Evolutionary conservation across 306 rosid species (phyloP), one percentile per base, ranked within the genome.

Genomic region (Trifolium subterraneum): DNA sequence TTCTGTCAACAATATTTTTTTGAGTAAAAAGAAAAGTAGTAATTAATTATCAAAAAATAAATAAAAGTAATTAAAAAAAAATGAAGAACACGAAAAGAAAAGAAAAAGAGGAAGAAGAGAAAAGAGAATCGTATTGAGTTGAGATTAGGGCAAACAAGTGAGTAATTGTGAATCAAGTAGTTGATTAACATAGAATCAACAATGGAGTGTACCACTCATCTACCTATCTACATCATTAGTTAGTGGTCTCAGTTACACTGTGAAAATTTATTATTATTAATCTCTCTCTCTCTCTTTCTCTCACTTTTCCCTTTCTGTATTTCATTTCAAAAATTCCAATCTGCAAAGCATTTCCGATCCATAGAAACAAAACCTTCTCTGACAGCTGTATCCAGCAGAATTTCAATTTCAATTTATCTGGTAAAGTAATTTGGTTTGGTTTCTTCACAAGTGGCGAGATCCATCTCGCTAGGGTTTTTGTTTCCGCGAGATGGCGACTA

Each of bases 401-500:
- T 29, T 29, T 29, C 5, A 29, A 29, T 29, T 29, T 29, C 33
- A 29, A 29, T 29, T 29, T 29, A 0, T 29, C 33, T 29, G 33
- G 31, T 27, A 27, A 27, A 27, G 5, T 27, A 27, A 27, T 27
- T 27, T 2, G 31, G 33, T 4, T 29, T 29, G 33, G 33, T 29
- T 29, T 29, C 33, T 29, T 29, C 33, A 4, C 33, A 29, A 29
- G 33, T 29, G 33, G 6, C 6, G 35, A 59, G 70, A 19, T 45
- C 67, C 67, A 20, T 42, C 41, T 35, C 48, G 71, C 38, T 72
- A 83, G 86, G 90, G 82, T 81, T 83, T 80, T 69, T 25, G 33
- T 10, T 27, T 35, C 20, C 18, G 70, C 9, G 66, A 38, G 79
- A 81, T 83, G 90, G 78, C 81, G 55, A 44, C 68, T 60, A 45